Evolutionary conservation across 1,284 basidiomycete genomes (phyloP), one percentile per base, ranked within the genome.

Genomic region (Ceratobasidium sp.): DNA sequence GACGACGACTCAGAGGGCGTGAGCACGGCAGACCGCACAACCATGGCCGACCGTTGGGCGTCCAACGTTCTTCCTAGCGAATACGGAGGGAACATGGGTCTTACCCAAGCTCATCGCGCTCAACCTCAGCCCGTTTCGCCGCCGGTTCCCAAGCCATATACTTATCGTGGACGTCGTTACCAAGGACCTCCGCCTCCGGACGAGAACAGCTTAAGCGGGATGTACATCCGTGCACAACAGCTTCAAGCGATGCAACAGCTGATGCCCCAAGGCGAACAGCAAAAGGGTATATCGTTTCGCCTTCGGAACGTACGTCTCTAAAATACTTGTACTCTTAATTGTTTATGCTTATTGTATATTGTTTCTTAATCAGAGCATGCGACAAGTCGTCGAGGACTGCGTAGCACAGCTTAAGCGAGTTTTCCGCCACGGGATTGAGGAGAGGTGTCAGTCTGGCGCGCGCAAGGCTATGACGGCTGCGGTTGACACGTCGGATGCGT

Each of bases 381-480:
- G 81, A n/a, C 46, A 69, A 15, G 54, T 79, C 44, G 80, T 79
- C 2, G 57, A 78, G 28, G 67, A 73, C 42, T 64, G 65, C 15
- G 79, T 81, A 3, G 42, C 20, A 3, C 59, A 78, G 26, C 85
- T 92, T 9, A 86, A 91, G 80, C 82, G 84, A 3, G 82, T 84
- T 54, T 90, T 91, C 83, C 85, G 85, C 52, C 87, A 89, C 62
- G 89, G 89, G 10, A 83, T 91, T 20, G 89, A 91, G 80, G 89
- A 90, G 59, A 90, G 89, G 79, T 90, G 90, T 79, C 84, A 84
- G 73, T 81, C 84, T 17, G 90, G 90, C 28, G 89, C 90, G 5
- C 79, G 82, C 7, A 86, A 87, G 79, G 90, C 90, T 80, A 71
- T 86, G 81, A 38, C 4, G 20, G 84, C 84, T 73, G 89, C 90